phyloP scores from a whole-genome alignment of 306 rosid genomes.

The Quercus suber region DNA sequence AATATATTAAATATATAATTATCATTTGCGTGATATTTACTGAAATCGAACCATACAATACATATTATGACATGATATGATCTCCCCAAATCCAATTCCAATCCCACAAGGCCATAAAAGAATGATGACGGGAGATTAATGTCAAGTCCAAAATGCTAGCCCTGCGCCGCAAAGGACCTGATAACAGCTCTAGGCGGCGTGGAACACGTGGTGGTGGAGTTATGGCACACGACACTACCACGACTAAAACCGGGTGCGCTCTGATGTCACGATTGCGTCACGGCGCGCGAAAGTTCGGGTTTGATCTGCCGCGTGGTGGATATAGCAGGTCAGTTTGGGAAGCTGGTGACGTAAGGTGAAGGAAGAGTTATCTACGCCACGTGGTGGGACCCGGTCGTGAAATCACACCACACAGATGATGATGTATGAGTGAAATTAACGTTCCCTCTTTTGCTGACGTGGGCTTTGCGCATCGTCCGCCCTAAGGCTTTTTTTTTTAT shows the following conservation, averaged over 20 bases:
- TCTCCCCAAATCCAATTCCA: too few relatives aligned
- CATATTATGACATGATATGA: too few relatives aligned
- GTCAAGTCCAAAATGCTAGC: too few relatives aligned
- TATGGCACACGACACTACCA: not conserved
- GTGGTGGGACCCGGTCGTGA: slow-evolving; percentile 29
- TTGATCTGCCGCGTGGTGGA: slow-evolving; percentile 16
- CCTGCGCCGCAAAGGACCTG: not conserved
- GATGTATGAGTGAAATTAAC: slow-evolving; percentile 7
- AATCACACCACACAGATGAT: slow-evolving; percentile 21
- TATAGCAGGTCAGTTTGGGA: not conserved
- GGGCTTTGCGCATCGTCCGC: not conserved
- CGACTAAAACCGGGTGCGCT: not conserved
- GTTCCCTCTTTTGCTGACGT: not conserved
- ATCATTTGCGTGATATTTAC: too few relatives aligned
- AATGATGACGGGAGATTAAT: too few relatives aligned
- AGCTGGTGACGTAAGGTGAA: slow-evolving; percentile 20
- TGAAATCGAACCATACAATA: too few relatives aligned
- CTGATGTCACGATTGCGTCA: not conserved
- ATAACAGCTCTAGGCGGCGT: not conserved
- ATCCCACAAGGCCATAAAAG: too few relatives aligned
- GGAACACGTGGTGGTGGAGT: not conserved
- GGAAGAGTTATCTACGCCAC: slow-evolving; percentile 27
- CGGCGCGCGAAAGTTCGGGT: not conserved
- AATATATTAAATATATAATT: too few relatives aligned
- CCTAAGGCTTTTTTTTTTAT: not conserved